These are phyloP conservation scores for Phytopythium sindhum DNA, from an alignment of 352 stramenopile species.

Conservation along the genomic window DNA sequence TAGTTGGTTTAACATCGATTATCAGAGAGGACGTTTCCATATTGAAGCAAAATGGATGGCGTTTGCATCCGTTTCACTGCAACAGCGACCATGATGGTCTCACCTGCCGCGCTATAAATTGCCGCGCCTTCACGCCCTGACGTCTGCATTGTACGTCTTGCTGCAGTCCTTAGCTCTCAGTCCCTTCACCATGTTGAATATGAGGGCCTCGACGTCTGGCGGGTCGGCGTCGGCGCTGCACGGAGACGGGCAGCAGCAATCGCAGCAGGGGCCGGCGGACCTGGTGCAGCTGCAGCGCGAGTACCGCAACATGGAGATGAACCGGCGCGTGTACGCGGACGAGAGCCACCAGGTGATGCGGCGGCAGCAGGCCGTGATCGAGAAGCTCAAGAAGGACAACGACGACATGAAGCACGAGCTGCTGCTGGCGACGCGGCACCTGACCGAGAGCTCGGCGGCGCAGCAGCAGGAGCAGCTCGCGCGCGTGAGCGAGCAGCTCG, in stretches of 20 bases:
- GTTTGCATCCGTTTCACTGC: too few species aligned
- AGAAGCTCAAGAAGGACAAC: conserved; percentile 87
- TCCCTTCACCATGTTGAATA: conserved; percentile 5
- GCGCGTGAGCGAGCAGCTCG: conserved; percentile 86
- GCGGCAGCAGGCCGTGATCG: conserved; percentile 91
- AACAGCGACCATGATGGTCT: too few species aligned
- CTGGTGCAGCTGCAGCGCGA: conserved; percentile 92
- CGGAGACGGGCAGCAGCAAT: conserved; percentile 11
- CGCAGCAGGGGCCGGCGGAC: conserved; percentile 49
- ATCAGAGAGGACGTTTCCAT: too few species aligned
- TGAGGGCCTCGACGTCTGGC: neutral
- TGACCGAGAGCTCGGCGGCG: conserved; percentile 78
- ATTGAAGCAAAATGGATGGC: too few species aligned
- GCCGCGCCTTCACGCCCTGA: too few species aligned
- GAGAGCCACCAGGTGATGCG: conserved; percentile 93
- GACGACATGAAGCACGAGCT: conserved; percentile 89
- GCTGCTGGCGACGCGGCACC: conserved; percentile 83
- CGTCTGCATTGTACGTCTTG: too few species aligned
- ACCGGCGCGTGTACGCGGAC: conserved; percentile 92
- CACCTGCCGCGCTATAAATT: too few species aligned
- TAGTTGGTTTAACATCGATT: neutral
- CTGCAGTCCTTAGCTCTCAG: too few species aligned
- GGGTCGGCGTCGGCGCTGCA: conserved; percentile 15
- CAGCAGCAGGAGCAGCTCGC: conserved; percentile 82
- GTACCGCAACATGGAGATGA: conserved; percentile 97